Percentiles rank a stretch among this genome's conserved stretches.
Evolutionary conservation across 2,329 filamentous ascomycete species (phyloP).

Genomic region (Tolypocladium inflatum): DNA sequence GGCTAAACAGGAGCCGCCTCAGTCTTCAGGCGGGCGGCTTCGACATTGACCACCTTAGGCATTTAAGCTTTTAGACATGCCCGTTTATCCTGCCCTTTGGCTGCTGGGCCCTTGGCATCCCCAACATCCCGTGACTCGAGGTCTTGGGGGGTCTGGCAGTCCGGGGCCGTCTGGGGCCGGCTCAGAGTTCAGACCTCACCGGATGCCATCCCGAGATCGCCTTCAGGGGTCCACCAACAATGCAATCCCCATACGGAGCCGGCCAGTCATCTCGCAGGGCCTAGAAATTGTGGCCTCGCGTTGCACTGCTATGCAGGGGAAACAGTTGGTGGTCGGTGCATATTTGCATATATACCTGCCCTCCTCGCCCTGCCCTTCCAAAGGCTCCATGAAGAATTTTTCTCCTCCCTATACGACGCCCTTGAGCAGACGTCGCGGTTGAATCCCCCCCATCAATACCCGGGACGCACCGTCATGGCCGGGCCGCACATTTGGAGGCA

Average conservation of each 20-base stretch:
- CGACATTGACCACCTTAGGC: neutral
- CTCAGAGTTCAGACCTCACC: neutral
- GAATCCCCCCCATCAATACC: neutral
- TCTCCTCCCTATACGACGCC: neutral
- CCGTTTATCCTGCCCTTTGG: too few species aligned
- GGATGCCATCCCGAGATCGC: neutral
- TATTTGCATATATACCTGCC: neutral
- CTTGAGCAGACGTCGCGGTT: neutral
- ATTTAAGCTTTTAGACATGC: neutral
- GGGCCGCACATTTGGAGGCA: conserved; percentile 8
- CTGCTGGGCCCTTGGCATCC: neutral
- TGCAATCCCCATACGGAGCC: neutral
- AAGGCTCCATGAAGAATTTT: too few species aligned
- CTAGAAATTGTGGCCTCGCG: neutral
- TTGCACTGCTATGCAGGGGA: neutral
- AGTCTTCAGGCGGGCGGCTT: neutral
- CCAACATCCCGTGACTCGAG: neutral
- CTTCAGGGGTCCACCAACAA: neutral
- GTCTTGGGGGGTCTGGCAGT: neutral
- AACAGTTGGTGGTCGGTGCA: neutral
- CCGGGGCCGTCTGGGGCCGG: neutral
- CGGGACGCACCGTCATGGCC: conserved; percentile 3
- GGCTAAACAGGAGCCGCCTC: neutral
- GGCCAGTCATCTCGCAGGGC: neutral
- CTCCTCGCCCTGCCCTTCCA: neutral